phyloP scores from a whole-genome alignment of 1,284 basidiomycete species.

The Singerocomus inundabilis region DNA sequence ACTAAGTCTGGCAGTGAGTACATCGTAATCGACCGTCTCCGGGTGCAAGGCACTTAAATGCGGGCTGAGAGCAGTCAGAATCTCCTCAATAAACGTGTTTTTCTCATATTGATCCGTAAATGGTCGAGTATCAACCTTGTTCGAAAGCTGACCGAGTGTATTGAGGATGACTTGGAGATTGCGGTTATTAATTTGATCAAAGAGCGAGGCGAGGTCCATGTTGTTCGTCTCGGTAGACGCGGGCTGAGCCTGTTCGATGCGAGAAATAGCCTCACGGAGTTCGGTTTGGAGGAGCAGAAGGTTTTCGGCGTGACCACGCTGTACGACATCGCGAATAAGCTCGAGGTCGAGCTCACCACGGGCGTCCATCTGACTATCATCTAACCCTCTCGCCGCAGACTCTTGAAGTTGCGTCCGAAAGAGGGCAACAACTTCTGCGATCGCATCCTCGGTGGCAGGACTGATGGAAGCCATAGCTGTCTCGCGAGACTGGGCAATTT shows the following conservation, averaged over 20 bases:
- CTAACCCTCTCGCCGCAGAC: constrained; percentile 53
- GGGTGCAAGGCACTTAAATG: constrained; percentile 55
- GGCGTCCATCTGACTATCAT: constrained; percentile 68
- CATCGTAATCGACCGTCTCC: constrained; percentile 73
- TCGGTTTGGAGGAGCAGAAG: constrained; percentile 58
- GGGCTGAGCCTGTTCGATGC: constrained; percentile 34
- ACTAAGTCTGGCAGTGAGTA: constrained; percentile 66
- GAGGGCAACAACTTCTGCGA: constrained; percentile 63
- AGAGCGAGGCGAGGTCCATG: constrained; percentile 37
- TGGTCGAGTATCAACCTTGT: constrained; percentile 52
- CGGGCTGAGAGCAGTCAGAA: constrained; percentile 61
- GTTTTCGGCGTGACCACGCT: constrained; percentile 63
- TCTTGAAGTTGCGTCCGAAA: constrained; percentile 67
- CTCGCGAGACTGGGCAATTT: constrained; percentile 34
- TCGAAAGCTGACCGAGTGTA: constrained; percentile 58
- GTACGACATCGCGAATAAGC: constrained; percentile 65
- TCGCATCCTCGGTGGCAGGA: constrained; percentile 53
- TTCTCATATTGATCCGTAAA: constrained; percentile 44
- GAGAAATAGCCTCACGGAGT: constrained; percentile 45
- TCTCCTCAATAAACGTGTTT: constrained; percentile 54
- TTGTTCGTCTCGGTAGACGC: constrained; percentile 19
- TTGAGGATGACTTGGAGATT: constrained; percentile 58
- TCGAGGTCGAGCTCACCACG: constrained; percentile 76
- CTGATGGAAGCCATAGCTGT: constrained; percentile 33
- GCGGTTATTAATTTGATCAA: constrained; percentile 57